Evolutionary conservation across 257 asterid genomes (phyloP).

Genomic region (Handroanthus guayacan): DNA sequence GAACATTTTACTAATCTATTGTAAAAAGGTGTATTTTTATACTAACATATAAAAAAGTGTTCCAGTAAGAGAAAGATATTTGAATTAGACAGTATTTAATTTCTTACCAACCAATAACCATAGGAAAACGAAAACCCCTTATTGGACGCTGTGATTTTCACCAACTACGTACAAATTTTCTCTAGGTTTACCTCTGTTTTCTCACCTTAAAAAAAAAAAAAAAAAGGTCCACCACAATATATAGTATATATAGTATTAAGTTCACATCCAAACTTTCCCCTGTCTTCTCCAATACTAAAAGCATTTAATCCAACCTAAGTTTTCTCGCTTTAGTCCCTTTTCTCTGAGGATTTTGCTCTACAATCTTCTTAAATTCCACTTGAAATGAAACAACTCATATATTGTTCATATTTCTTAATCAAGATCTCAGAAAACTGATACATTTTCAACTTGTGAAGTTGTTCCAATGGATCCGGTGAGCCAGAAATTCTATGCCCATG

Average conservation of each 20-base stretch:
- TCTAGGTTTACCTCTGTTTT: constrained; percentile 32
- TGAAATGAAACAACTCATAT: constrained; percentile 35
- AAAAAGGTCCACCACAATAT: constrained; percentile 24
- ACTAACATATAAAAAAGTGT: no score
- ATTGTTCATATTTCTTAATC: constrained; percentile 38
- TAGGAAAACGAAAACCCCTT: not conserved
- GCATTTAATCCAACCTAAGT: constrained; percentile 53
- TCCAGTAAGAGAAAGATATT: not conserved
- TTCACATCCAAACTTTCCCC: constrained; percentile 34
- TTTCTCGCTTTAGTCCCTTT: constrained; percentile 39
- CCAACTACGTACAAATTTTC: constrained; percentile 40
- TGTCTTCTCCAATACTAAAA: constrained; percentile 33
- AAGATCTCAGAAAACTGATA: constrained; percentile 35
- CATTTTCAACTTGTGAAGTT: constrained; percentile 9
- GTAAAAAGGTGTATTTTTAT: no score
- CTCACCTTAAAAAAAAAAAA: constrained; percentile 22
- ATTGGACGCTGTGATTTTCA: constrained; percentile 38
- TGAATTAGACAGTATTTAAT: not conserved
- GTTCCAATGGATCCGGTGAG: constrained; percentile 47
- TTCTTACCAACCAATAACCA: constrained; percentile 49
- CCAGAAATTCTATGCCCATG: constrained; percentile 34
- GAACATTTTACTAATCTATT: no score
- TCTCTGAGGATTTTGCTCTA: constrained; percentile 27
- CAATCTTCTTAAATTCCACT: constrained; percentile 39
- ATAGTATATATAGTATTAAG: constrained; percentile 17